Evolutionary conservation across 495 filamentous ascomycete species (phyloP), one percentile per base, ranked within the genome.

Genomic region (Cladorrhinum samala): DNA sequence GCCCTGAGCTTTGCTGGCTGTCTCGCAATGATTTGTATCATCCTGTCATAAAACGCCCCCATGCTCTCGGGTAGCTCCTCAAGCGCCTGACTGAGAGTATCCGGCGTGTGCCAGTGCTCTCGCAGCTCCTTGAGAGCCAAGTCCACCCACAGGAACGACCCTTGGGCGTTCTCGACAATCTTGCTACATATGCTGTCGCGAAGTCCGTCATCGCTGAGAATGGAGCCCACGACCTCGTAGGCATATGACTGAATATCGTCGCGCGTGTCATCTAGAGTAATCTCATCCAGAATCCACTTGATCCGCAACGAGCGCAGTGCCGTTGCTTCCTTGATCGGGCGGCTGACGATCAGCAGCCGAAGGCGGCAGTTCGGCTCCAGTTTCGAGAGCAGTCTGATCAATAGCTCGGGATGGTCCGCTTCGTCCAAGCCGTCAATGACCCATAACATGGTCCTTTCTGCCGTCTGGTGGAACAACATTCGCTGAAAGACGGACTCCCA

Each of bases 351-450:
- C 25, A 49, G 25, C 19, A 45, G 5, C 3, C 37, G 43, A 8
- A 54, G 39, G 4, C 43, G 43, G 13, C 40, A 13, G 11, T 18
- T 9, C 24, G 25, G 14, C 1, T 18, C 6, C 33, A 54, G 14
- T 20, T 47, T 23, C 5, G 7, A 20, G 9, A 49, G 14, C 2
- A 43, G 11, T 18, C 48, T 48, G 16, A 57, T 13, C 6, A 38
- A 4, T 14, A 3, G 1, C 9, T n/a, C 17, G 0, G 52, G 43
- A 8, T n/a, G 21, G 18, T 72, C 61, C 0, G 65, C 58, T 19
- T 72, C 69, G 30, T 72, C 68, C 0, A 72, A 16, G 0, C 63
- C 69, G 46, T 72, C 69, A 27, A 72, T 64, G 6, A 72, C 53
- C 67, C 61, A 68, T 47, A 67, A 70, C 4, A 72, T 40, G 1